A percentile compares a stretch with the other conserved stretches of the same genome.
These are phyloP conservation scores for Candida tallmaniae DNA, from an alignment of 805 yeast genomes.

Conservation along the genomic window DNA sequence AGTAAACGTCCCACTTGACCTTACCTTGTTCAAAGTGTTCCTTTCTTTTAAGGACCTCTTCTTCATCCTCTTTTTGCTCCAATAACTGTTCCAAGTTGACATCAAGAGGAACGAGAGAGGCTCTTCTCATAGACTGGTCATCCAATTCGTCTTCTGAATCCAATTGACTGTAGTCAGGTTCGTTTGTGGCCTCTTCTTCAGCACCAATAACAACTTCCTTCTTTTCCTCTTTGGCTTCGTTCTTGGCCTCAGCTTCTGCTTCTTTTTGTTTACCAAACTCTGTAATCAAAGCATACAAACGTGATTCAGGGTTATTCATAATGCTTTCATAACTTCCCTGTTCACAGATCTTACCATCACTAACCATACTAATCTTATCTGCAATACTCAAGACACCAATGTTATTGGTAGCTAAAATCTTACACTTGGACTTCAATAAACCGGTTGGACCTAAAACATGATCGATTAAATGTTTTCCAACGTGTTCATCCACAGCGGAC, in stretches of 20 bases:
- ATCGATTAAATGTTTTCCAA: conserved; percentile 77
- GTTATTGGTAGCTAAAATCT: conserved; percentile 80
- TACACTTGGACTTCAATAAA: conserved; percentile 66
- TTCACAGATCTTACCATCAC: conserved; percentile 64
- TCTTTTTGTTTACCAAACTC: conserved; percentile 52
- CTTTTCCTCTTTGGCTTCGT: conserved; percentile 15
- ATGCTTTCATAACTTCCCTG: conserved; percentile 59
- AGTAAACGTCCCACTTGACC: conserved; percentile 83
- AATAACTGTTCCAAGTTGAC: conserved; percentile 29
- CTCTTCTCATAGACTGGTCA: conserved; percentile 49
- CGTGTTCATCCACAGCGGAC: conserved; percentile 97
- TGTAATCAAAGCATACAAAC: conserved; percentile 48
- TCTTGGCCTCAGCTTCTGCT: conserved; percentile 10
- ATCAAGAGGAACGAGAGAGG: conserved; percentile 50
- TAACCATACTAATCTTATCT: conserved; percentile 60
- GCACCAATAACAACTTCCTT: conserved; percentile 16
- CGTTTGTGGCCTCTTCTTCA: conserved; percentile 8
- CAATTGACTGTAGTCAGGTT: conserved; percentile 22
- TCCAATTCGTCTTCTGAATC: conserved; percentile 30
- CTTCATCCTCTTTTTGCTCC: conserved; percentile 29
- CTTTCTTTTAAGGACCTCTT: conserved; percentile 40
- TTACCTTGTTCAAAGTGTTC: conserved; percentile 92
- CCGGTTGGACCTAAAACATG: conserved; percentile 83
- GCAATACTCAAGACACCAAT: conserved; percentile 79
- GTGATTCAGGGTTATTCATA: conserved; percentile 40